phyloP scores from a whole-genome alignment of 2,329 filamentous ascomycete species.

The Trichophyton equinum region DNA sequence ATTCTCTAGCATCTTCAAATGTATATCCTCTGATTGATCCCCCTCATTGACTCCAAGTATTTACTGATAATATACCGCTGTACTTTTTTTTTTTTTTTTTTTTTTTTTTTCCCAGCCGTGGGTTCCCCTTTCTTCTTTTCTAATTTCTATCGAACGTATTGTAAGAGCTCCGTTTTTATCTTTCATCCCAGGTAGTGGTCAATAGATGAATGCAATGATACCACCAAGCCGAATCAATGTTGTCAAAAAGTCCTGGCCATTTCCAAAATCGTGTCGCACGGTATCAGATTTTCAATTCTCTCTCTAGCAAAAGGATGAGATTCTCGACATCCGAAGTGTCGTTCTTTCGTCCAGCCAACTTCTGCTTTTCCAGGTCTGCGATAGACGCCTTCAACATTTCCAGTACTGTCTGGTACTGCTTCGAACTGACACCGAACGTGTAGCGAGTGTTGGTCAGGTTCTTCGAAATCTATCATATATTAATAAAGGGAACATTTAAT shows the following conservation, averaged over 20 bases:
- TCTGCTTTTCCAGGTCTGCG: conserved; percentile 16
- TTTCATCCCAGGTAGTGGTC: not conserved
- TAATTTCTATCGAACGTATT: not conserved
- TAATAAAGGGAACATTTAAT: not conserved
- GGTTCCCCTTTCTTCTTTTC: not conserved
- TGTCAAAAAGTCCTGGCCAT: not conserved
- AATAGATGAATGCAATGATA: not conserved
- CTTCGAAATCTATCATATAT: conserved; percentile 24
- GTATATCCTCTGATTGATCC: not conserved
- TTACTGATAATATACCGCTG: not conserved
- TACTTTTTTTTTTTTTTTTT: not conserved
- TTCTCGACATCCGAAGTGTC: not conserved
- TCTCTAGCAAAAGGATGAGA: conserved; percentile 8
- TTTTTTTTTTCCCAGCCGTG: not conserved
- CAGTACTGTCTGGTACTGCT: conserved; percentile 27
- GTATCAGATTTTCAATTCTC: conserved; percentile 4
- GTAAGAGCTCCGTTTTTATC: not conserved
- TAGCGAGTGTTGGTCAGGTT: conserved; percentile 31
- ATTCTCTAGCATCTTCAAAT: not conserved
- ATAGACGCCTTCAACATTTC: conserved; percentile 26
- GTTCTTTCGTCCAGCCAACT: not conserved
- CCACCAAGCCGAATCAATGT: not conserved
- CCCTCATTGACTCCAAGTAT: not conserved
- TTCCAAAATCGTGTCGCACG: not conserved
- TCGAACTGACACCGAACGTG: conserved; percentile 28